Conservation (phyloP, 2,329 filamentous ascomycete species). For the Phyllosticta citrichinensis region DNA sequence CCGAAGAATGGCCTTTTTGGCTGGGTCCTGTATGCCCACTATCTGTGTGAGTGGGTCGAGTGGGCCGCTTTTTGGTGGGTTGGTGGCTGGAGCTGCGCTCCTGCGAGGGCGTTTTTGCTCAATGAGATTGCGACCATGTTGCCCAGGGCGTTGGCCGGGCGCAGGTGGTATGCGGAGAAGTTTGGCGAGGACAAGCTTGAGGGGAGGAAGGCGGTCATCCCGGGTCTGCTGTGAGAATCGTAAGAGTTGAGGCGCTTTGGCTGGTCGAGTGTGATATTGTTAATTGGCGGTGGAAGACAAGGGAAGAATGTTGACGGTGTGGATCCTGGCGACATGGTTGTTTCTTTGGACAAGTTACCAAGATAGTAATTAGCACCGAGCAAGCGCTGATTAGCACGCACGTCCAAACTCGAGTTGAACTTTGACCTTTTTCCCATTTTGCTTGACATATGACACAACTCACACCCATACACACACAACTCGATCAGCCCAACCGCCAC, state of each 20-base stretch:
- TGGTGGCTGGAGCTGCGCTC: slow-evolving; percentile 53
- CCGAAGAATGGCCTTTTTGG: slow-evolving; percentile 75
- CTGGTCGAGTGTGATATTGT: neutral
- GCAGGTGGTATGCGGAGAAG: slow-evolving; percentile 74
- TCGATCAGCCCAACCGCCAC: neutral
- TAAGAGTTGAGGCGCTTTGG: neutral
- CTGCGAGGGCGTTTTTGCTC: slow-evolving; percentile 70
- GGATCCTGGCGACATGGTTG: no score
- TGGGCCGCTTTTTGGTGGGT: slow-evolving; percentile 85
- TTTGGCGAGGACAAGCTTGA: slow-evolving; percentile 79
- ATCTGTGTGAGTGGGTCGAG: slow-evolving; percentile 93
- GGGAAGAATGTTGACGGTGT: no score
- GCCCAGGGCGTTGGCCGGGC: slow-evolving; percentile 71
- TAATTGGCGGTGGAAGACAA: no score
- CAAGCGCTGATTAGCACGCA: no score
- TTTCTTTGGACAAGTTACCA: no score
- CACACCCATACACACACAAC: neutral
- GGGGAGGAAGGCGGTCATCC: slow-evolving; percentile 63
- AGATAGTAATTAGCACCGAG: no score
- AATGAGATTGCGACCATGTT: slow-evolving; percentile 90
- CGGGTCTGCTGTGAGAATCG: slow-evolving; percentile 38
- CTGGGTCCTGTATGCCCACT: slow-evolving; percentile 82
- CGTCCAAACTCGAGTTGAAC: no score
- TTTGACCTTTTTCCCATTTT: neutral
- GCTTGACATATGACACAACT: no score